Base-by-base conservation (phyloP, 2,329 filamentous ascomycete species). In the Fusarium guadeloupense region DNA sequence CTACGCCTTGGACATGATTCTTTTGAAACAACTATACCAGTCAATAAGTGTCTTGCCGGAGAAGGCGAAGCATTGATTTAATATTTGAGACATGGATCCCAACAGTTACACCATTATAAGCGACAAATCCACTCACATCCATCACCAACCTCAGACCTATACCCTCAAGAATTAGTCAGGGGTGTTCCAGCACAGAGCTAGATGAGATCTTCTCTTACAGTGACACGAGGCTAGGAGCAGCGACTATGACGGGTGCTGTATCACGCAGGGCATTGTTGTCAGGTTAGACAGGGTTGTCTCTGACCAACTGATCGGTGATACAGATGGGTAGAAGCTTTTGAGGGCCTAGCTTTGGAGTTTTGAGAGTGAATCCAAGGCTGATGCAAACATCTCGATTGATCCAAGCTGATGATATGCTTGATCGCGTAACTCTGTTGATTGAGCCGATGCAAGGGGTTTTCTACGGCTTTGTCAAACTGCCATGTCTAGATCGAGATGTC, bases 221-320 rank as follows among this genome's bases (percentile, higher is more conserved):
- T 76, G 47, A 43, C 68, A 76, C 75, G 60, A 46, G 43, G 46
- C 43, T 57, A 51, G 66, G 66, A 64, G 65, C 61, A 69, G 69
- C 57, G 63, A 59, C 63, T 61, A 71, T 75, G 74, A 76, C 71
- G 75, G 76, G 68, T 73, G 73, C 61, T 68, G 78, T 78, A 72
- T 59, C 54, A 77, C 69, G 28, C 37, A 43, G 44, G 30, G 47
- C 40, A 58, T 60, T 50, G 41, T 34, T 46, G 31, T 35, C 37
- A 38, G 45, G 56, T 66, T 21, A 54, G 47, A 66, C 64, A 61
- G 30, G 41, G 44, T 60, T 60, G 40, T 59, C 54, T 53, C 56
- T 60, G 61, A 39, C 52, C 55, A 46, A 53, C 41, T 50, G 34
- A 48, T 40, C 40, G 37, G 64, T 67, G 34, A 53, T 45, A 52